Evolutionary conservation across 768 basidiomycete genomes (phyloP).

Genomic region (Candolleomyces aberdarensis): DNA sequence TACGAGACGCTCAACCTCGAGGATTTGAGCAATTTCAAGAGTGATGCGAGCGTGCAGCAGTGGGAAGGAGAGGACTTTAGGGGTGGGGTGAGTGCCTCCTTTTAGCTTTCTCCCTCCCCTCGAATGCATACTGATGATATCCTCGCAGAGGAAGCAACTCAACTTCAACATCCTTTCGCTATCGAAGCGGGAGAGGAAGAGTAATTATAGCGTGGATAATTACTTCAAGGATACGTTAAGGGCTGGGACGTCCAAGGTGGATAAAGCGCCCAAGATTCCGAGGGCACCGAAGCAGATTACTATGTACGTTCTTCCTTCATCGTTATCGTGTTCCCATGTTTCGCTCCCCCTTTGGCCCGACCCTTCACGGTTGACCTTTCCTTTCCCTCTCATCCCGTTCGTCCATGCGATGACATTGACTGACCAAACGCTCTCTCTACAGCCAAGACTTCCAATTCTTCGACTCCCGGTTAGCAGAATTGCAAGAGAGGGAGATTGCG

Average conservation of each 20-base stretch:
- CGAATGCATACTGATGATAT: conserved; percentile 33
- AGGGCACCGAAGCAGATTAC: conserved; percentile 85
- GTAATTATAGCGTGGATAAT: conserved; percentile 90
- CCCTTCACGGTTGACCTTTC: not conserved
- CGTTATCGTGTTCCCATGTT: no score
- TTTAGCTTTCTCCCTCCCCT: not conserved
- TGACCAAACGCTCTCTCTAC: not conserved
- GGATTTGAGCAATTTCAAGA: conserved; percentile 95
- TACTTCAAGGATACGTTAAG: conserved; percentile 94
- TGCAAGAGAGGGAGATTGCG: conserved; percentile 86
- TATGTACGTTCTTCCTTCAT: conserved; percentile 48
- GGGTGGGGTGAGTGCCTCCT: conserved; percentile 48
- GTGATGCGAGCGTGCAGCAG: conserved; percentile 84
- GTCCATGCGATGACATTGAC: not conserved
- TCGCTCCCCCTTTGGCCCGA: not conserved
- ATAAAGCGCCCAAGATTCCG: conserved; percentile 80
- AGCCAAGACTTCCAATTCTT: conserved; percentile 99
- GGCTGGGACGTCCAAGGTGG: conserved; percentile 69
- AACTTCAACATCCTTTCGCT: conserved; percentile 80
- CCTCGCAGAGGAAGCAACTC: conserved; percentile 56
- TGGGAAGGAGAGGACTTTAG: conserved; percentile 97
- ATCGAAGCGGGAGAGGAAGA: conserved; percentile 91
- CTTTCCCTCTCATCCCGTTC: not conserved
- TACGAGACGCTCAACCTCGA: conserved; percentile 93
- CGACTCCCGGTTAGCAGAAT: conserved; percentile 69